These are phyloP conservation scores for Garcia nutans DNA, from an alignment of 345 rosid species.

Conservation along the genomic window DNA sequence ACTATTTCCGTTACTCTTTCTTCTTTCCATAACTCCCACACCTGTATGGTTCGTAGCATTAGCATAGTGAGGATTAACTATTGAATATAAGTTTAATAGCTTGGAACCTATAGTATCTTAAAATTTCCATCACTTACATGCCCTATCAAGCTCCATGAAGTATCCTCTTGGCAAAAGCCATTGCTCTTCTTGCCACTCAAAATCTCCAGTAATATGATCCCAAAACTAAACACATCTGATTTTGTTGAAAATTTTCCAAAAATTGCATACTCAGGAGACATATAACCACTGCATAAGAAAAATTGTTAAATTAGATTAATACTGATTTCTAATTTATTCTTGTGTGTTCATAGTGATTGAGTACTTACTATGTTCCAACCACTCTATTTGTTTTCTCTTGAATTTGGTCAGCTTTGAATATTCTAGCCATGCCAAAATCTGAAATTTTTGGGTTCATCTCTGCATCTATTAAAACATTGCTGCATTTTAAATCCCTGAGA, in stretches of 20 bases:
- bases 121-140: not conserved
- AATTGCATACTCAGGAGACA: not conserved
- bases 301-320: not conserved
- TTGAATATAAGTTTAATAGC: not conserved
- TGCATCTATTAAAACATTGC: conserved; percentile 1
- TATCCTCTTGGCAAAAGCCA: not conserved
- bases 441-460: conserved; percentile 8
- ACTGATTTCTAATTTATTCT: not conserved
- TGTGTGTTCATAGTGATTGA: not conserved
- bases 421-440: conserved; percentile 11
- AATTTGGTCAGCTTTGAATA: not conserved
- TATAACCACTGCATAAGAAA: not conserved
- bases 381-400: conserved; percentile 4
- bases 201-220: not conserved
- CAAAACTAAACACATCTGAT: not conserved
- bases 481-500: conserved; percentile 3
- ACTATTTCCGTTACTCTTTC: conserved; percentile 10
- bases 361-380: not conserved
- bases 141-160: not conserved
- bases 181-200: not conserved
- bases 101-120: not conserved
- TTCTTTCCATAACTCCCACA: conserved; percentile 18
- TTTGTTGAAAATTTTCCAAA: conserved; percentile 9
- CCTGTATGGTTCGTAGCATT: not conserved
- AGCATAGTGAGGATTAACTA: not conserved